Conservation (phyloP, 2,329 filamentous ascomycete genomes). For the Byssothecium circinans region DNA sequence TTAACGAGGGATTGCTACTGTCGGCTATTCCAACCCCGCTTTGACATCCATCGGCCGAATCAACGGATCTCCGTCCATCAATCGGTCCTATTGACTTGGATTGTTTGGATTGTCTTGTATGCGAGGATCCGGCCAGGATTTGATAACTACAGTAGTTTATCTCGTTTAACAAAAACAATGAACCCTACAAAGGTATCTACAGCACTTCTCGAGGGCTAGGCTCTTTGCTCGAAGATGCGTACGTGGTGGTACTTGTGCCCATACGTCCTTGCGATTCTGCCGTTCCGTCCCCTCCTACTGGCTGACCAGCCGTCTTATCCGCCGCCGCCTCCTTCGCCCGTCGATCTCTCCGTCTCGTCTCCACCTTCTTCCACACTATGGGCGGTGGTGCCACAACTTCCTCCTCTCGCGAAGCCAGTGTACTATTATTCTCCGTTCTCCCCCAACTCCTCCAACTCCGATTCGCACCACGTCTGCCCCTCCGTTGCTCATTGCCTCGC, state of each 20-base stretch:
- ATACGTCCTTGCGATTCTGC: background rate
- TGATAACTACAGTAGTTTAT: too few relatives aligned
- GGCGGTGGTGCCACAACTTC: background rate
- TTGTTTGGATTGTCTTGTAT: too few relatives aligned
- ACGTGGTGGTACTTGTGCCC: background rate
- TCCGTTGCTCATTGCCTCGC: background rate
- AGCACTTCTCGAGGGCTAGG: background rate
- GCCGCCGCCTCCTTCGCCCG: background rate
- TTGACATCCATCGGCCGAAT: too few relatives aligned
- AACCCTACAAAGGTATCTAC: too few relatives aligned
- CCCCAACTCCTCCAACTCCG: slow-evolving; percentile 2
- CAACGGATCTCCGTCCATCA: too few relatives aligned
- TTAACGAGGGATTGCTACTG: too few relatives aligned
- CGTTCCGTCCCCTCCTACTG: background rate
- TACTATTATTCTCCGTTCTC: background rate
- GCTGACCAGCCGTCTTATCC: background rate
- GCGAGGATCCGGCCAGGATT: too few relatives aligned
- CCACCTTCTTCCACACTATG: slow-evolving; percentile 2
- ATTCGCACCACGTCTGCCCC: background rate
- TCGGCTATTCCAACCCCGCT: too few relatives aligned
- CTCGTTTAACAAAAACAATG: too few relatives aligned
- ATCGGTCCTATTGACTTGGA: too few relatives aligned
- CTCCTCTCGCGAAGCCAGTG: background rate
- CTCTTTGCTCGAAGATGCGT: slow-evolving; percentile 2
- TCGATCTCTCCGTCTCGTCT: background rate